phyloP scores from a whole-genome alignment of 176 grass and related monocot species.

The Oryza glumipatula region DNA sequence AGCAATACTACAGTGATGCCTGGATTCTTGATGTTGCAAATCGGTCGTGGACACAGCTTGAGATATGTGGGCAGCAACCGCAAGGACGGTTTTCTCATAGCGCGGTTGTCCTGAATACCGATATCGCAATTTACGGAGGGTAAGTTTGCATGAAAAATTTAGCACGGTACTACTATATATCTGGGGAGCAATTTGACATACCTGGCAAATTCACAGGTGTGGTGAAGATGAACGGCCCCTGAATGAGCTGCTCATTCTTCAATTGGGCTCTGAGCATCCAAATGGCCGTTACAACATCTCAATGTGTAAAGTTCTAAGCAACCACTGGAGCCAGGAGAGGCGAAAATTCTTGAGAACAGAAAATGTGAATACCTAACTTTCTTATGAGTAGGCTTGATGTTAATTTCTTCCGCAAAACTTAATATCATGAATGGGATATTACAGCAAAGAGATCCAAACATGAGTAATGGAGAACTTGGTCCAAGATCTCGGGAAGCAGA shows the following conservation, averaged over 20 bases:
- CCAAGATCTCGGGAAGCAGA: slow-evolving; percentile 47
- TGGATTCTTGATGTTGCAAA: slow-evolving; percentile 83
- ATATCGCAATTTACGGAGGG: slow-evolving; percentile 97
- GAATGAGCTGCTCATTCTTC: slow-evolving; percentile 90
- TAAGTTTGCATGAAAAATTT: slow-evolving; percentile 36
- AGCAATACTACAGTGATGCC: slow-evolving; percentile 93
- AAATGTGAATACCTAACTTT: slow-evolving; percentile 42
- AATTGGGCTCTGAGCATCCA: slow-evolving; percentile 90
- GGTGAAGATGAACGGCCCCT: slow-evolving; percentile 91
- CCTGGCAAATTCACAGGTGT: slow-evolving; percentile 55
- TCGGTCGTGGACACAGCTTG: slow-evolving; percentile 75
- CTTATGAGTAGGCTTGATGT: background rate
- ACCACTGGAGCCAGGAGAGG: slow-evolving; percentile 91
- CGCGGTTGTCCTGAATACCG: slow-evolving; percentile 64
- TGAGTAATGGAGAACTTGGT: slow-evolving; percentile 48
- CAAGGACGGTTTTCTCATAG: slow-evolving; percentile 96
- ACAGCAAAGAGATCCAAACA: slow-evolving; percentile 46
- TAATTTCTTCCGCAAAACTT: background rate
- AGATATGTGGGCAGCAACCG: slow-evolving; percentile 79
- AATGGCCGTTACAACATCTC: slow-evolving; percentile 92
- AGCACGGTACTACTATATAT: background rate
- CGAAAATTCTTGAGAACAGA: slow-evolving; percentile 67
- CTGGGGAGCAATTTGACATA: slow-evolving; percentile 23
- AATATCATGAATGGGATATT: slow-evolving; percentile 28
- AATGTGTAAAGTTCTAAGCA: slow-evolving; percentile 95